Evolutionary conservation across 805 yeast species (phyloP).

Genomic region (Kodamaea neixiangensis): DNA sequence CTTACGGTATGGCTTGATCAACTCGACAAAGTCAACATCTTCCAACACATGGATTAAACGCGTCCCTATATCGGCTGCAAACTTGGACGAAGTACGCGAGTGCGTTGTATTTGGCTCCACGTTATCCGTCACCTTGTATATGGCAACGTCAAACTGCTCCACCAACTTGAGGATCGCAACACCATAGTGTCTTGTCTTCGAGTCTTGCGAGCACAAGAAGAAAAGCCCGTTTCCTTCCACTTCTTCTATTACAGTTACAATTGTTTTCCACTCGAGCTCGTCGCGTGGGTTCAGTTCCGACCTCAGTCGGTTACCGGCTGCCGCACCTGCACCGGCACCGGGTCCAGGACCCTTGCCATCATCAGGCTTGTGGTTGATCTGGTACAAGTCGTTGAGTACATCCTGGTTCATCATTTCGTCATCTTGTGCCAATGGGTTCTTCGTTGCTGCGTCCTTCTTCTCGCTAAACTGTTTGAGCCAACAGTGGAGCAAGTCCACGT

Average conservation of each 20-base stretch:
- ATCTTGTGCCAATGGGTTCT: constrained; percentile 31
- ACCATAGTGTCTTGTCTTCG: constrained; percentile 71
- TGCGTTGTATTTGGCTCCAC: constrained; percentile 33
- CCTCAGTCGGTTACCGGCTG: background rate
- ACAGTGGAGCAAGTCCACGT: constrained; percentile 74
- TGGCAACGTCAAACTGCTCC: constrained; percentile 84
- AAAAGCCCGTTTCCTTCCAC: constrained; percentile 95
- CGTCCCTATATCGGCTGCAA: constrained; percentile 78
- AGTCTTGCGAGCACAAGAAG: constrained; percentile 86
- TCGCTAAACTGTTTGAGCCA: constrained; percentile 64
- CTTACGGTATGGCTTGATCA: constrained; percentile 54
- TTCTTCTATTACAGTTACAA: constrained; percentile 86
- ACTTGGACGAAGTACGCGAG: constrained; percentile 63
- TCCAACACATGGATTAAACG: constrained; percentile 77
- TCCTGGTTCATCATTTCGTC: constrained; percentile 40
- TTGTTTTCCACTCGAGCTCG: constrained; percentile 72
- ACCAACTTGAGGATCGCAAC: constrained; percentile 72
- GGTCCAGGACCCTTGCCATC: constrained; percentile 24
- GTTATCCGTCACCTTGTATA: constrained; percentile 49
- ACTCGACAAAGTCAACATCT: constrained; percentile 62
- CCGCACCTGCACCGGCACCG: background rate
- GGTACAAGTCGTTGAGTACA: constrained; percentile 43
- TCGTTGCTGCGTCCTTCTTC: constrained; percentile 27
- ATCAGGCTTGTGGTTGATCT: constrained; percentile 43
- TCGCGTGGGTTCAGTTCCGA: constrained; percentile 34